A percentile compares a stretch with the other conserved stretches of the same genome.
Evolutionary conservation across 257 asterid species (phyloP).

Genomic region (Mentha longifolia): DNA sequence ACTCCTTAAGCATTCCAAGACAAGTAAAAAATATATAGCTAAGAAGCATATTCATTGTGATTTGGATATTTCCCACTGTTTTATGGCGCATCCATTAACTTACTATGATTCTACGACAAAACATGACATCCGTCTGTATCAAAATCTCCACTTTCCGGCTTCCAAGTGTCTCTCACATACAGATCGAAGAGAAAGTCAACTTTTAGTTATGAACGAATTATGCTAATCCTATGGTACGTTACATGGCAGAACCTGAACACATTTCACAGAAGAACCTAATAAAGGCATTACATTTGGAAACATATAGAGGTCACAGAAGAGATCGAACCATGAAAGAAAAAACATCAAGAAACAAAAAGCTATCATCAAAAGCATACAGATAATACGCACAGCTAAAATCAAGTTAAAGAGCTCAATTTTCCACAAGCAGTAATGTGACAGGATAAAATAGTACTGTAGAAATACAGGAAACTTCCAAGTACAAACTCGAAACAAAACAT

Average conservation of each 20-base stretch:
- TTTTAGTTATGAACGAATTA: background rate
- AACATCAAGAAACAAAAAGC: constrained; percentile 7
- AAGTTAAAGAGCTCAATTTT: background rate
- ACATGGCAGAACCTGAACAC: background rate
- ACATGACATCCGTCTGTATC: constrained; percentile 3
- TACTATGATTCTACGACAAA: background rate
- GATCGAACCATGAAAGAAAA: background rate
- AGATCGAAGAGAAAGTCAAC: background rate
- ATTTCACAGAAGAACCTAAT: background rate
- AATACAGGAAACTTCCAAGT: background rate
- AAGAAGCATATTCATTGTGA: background rate
- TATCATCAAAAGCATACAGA: background rate
- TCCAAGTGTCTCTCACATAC: background rate
- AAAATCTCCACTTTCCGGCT: constrained; percentile 8
- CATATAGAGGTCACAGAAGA: background rate
- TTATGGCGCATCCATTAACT: constrained; percentile 2
- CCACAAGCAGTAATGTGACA: background rate
- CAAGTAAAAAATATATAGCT: background rate
- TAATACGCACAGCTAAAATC: constrained; percentile 15
- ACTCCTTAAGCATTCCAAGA: background rate
- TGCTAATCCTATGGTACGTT: background rate
- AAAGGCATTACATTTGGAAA: background rate
- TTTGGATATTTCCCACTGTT: constrained; percentile 4
- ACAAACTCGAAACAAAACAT: background rate
- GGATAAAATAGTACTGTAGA: background rate